Conservation (phyloP, 2,329 filamentous ascomycete genomes). For the Fusarium anguioides region DNA sequence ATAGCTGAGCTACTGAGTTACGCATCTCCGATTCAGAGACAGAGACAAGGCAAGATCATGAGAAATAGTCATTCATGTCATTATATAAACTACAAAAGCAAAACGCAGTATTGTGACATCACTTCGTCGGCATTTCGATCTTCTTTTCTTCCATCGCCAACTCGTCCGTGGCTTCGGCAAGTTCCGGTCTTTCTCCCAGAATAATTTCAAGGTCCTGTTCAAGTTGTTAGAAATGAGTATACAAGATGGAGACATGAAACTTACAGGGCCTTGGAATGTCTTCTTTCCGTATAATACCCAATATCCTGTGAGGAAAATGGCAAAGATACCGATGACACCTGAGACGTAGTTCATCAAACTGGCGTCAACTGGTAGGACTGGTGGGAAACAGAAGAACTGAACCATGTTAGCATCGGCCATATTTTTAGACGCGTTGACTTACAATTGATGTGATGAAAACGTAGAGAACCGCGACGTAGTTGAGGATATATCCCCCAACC, state of each 20-base stretch:
- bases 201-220: slow-evolving; percentile 24
- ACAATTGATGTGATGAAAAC: slow-evolving; percentile 35
- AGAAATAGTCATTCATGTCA: not conserved
- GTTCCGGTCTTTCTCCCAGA: slow-evolving; percentile 16
- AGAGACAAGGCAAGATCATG: not conserved
- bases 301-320: slow-evolving; percentile 17
- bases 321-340: slow-evolving; percentile 52
- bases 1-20: not conserved
- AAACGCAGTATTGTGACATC: rapidly evolving
- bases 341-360: slow-evolving; percentile 50
- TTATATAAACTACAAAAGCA: not conserved
- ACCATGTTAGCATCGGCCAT: not conserved
- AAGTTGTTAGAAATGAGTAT: not conserved
- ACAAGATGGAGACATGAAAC: rapidly evolving
- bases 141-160: slow-evolving; percentile 30
- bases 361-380: slow-evolving; percentile 24
- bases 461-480: slow-evolving; percentile 32
- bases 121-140: not conserved
- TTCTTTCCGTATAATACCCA: slow-evolving; percentile 32
- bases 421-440: rapidly evolving
- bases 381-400: slow-evolving; percentile 40
- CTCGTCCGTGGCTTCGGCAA: slow-evolving; percentile 18
- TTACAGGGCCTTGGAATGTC: slow-evolving; percentile 35
- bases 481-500: slow-evolving; percentile 13
- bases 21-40: too few relatives aligned